Evolutionary conservation across 2,329 filamentous ascomycete genomes (phyloP).

Genomic region (Beauveria caledonica): DNA sequence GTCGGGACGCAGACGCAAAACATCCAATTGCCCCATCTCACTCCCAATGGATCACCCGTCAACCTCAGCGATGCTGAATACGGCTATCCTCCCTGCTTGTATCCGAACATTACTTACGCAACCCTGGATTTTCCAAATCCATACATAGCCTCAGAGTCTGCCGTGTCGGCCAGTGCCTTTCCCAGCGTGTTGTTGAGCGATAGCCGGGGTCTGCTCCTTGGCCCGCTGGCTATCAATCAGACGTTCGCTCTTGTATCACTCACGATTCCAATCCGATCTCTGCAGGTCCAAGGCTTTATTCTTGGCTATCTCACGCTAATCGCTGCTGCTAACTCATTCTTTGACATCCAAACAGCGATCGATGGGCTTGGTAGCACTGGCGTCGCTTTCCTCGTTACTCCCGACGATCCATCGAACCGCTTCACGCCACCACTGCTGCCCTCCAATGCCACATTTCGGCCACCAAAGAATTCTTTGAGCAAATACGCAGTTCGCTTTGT

Average conservation of each 20-base stretch:
- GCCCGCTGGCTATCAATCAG: constrained; percentile 64
- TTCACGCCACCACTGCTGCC: constrained; percentile 40
- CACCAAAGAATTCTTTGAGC: constrained; percentile 30
- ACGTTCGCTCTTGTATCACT: constrained; percentile 71
- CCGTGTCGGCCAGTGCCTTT: constrained; percentile 41
- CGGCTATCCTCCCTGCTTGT: constrained; percentile 67
- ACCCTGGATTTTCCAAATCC: constrained; percentile 34
- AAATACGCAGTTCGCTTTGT: constrained; percentile 48
- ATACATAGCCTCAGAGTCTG: constrained; percentile 31
- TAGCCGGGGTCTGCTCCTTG: constrained; percentile 59
- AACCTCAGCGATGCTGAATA: constrained; percentile 51
- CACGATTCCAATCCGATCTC: constrained; percentile 70
- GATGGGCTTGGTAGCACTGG: constrained; percentile 67
- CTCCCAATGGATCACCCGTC: constrained; percentile 48
- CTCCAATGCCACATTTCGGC: constrained; percentile 38
- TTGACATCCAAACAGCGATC: constrained; percentile 51
- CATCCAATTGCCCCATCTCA: constrained; percentile 54
- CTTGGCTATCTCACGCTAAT: constrained; percentile 80
- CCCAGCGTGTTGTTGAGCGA: constrained; percentile 41
- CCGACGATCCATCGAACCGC: constrained; percentile 56
- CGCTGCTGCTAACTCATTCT: constrained; percentile 57
- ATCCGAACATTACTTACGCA: constrained; percentile 68
- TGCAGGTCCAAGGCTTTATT: constrained; percentile 50
- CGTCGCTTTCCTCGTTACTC: constrained; percentile 61
- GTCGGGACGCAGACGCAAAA: constrained; percentile 24